Evolutionary conservation across 2,329 filamentous ascomycete genomes (phyloP), one percentile per base, ranked within the genome.

Genomic region (Hymenoscyphus occultus): DNA sequence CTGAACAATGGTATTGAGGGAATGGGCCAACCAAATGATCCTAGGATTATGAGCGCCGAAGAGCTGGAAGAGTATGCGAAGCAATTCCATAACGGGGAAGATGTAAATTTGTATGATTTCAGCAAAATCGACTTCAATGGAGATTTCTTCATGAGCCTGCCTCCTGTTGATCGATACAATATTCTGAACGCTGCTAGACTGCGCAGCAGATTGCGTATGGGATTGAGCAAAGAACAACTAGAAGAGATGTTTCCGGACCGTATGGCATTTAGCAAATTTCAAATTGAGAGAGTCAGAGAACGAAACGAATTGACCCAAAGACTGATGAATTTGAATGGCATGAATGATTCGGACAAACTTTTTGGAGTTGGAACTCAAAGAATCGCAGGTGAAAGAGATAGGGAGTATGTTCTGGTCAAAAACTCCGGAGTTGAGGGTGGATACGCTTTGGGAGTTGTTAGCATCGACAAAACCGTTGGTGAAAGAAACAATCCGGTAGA

Each of bases 111-210:
- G 5, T 98, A 98, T 77, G 94, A 98, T 78, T 99, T 99, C 75
- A 96, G 91, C 74, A 98, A 98, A 78, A 99, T 99, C 72, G 95
- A 99, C 75, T 99, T 98, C 73, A 91, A 98, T 70, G 92, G 93
- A 70, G 88, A 94, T 13, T 99, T 99, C 78, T 99, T 99, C 79
- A 86, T 90, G 76, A 97, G 92, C 75, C 78, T 99, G 64, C 95
- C 96, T 0, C 84, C 93, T 0, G 89, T 90, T 1, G 95, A 99
- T 79, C 87, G 94, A 59, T 99, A 99, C 80, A 98, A 98, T 72
- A 99, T 99, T 62, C 80, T 99, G 28, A 99, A 99, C 75, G 95
- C 96, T 1, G 95, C 96, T 1, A 85, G 95, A 67, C 76, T 99
- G 67, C 84, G 95, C 64, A 97, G 92, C 76, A 85, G 95, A 62